Evolutionary conservation across 108 stramenopile genomes (phyloP).

Genomic region (Cylindrotheca closterium): DNA sequence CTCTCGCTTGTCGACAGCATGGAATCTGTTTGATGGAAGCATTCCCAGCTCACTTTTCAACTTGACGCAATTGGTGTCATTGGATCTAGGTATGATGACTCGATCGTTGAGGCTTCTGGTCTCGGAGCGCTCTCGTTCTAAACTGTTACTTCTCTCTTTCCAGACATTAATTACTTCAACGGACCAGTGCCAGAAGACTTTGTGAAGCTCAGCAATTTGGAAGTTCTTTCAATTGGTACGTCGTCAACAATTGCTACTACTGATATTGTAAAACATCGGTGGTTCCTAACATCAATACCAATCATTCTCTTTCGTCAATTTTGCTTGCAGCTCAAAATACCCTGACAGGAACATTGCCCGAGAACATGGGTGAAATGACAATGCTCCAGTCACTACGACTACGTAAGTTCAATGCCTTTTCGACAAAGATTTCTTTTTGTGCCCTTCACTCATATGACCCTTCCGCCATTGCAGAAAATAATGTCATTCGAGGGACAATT

Average conservation of each 20-base stretch:
- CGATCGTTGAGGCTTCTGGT: too few species aligned
- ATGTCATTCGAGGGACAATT: constrained; percentile 25
- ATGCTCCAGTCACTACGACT: constrained; percentile 2
- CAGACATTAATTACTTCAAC: neutral
- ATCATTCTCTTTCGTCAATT: neutral
- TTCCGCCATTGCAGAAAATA: neutral
- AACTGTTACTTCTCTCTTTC: neutral
- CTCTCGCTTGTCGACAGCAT: constrained; percentile 6
- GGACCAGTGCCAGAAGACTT: neutral
- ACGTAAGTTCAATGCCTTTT: too few species aligned
- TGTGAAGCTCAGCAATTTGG: neutral
- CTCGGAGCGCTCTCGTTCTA: too few species aligned
- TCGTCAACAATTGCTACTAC: too few species aligned
- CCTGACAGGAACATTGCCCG: constrained; percentile 29
- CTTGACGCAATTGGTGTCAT: neutral
- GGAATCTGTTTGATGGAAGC: constrained; percentile 3
- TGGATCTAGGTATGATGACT: constrained; percentile 2
- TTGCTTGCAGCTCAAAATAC: constrained; percentile 4
- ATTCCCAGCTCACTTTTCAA: constrained; percentile 1
- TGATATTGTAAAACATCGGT: too few species aligned
- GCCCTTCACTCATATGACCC: neutral
- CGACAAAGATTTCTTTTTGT: neutral
- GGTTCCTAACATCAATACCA: too few species aligned
- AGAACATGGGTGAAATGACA: constrained; percentile 23
- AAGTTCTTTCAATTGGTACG: neutral